Base-by-base conservation (phyloP, 495 filamentous ascomycete species). In the Penicillium cataractarum region DNA sequence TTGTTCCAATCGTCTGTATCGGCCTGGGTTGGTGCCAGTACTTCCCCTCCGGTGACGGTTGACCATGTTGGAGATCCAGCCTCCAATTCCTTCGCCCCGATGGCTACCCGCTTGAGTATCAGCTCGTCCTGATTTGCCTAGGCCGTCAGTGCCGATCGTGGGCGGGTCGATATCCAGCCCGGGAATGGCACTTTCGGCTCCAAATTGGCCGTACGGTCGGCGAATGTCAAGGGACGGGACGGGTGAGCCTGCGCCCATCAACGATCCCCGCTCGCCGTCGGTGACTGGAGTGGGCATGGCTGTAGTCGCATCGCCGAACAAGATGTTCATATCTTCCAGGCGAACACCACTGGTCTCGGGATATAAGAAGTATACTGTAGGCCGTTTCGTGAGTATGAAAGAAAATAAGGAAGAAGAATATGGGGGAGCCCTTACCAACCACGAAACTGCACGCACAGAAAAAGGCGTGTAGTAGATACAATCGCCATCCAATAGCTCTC, bases 381-480 rank as follows among this genome's bases (percentile, higher is more conserved):
- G n/a, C n/a, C 26, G 58, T 13, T 39, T 54, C 17, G 27, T 70
- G 19, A 61, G 56, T 46, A 60, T 22, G 5, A 24, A 22, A 46
- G 6, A 22, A 46, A 46, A 7, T n/a, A 26, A 10, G 9, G 3
- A 53, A 53, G 48, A 21, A 9, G 3, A 9, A 48, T 33, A 10
- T n/a, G 10, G 37, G 7, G 49, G 13, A 58, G 24, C 15, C 82
- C 93, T 83, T 82, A 97, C 94, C 95, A 79, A 97, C 84, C 59
- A 99, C 90, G 75, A 99, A 97, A 80, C 92, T 97, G 64, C 92
- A 86, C 49, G 91, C 94, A 74, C 95, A 99, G 77, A 96, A 99
- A 73, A 99, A 98, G 15, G 95, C 95, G 75, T 99, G 96, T 3
- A 99, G 78, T 31, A 99, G 82, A 67, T 99, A 99, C 53, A 99